phyloP scores from a whole-genome alignment of 169 alveolate species.

The Cardiosporidium cionae region DNA sequence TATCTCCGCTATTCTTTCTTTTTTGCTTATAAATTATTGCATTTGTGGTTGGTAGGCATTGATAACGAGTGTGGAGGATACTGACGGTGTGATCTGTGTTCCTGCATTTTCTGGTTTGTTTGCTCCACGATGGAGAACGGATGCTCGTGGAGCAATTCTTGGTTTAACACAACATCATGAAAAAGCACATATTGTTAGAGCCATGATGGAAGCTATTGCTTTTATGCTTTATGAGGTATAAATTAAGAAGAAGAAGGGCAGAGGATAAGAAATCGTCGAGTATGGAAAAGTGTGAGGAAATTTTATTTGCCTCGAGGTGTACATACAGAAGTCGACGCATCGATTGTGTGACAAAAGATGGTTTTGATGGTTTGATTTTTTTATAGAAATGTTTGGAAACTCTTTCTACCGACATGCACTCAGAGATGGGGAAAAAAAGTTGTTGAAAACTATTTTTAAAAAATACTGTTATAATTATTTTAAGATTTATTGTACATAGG shows the following conservation, averaged over 20 bases:
- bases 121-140: conserved; percentile 90
- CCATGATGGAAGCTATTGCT: conserved; percentile 77
- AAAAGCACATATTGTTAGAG: conserved; percentile 74
- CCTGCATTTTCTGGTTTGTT: conserved; percentile 87
- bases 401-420: neutral
- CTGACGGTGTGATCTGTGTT: conserved; percentile 82
- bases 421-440: conserved; percentile 24
- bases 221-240: conserved; percentile 75
- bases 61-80: conserved; percentile 56
- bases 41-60: too few species aligned
- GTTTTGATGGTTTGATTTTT: neutral
- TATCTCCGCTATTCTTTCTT: too few species aligned
- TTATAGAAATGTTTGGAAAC: neutral
- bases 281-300: neutral
- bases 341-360: neutral
- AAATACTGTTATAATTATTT: too few species aligned
- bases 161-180: conserved; percentile 78
- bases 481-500: too few species aligned
- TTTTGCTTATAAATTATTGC: too few species aligned
- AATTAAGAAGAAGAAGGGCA: too few species aligned
- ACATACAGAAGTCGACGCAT: neutral
- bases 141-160: conserved; percentile 77
- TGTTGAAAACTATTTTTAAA: too few species aligned
- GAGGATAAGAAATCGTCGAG: too few species aligned
- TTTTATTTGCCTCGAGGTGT: neutral